A percentile compares a stretch with the other conserved stretches of the same genome.
Evolutionary conservation across 805 yeast species (phyloP).

Genomic region (Vanderwaltozyma tropicalis): DNA sequence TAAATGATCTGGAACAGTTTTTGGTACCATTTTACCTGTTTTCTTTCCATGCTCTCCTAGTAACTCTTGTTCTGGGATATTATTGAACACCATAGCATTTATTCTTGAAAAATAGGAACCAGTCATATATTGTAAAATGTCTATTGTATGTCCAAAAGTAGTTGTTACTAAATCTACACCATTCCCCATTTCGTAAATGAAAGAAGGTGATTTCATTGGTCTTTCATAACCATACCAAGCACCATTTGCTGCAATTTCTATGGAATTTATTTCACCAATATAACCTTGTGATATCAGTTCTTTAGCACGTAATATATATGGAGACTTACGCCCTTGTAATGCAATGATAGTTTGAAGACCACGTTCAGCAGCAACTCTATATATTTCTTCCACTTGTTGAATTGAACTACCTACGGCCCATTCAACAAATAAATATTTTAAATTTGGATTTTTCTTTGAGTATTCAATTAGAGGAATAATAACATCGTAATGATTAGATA

Average conservation of each 20-base stretch:
- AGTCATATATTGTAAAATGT: constrained; percentile 23
- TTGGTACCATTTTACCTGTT: constrained; percentile 14
- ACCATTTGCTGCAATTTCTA: constrained; percentile 25
- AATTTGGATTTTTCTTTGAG: constrained; percentile 14
- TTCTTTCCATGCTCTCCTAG: constrained; percentile 18
- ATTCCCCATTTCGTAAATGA: constrained; percentile 20
- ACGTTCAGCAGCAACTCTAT: constrained; percentile 16
- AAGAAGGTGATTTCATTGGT: constrained; percentile 17
- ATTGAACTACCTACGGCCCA: constrained; percentile 22
- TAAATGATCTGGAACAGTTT: constrained; percentile 25
- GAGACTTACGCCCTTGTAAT: constrained; percentile 26
- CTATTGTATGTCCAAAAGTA: constrained; percentile 26
- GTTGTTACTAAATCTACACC: constrained; percentile 22
- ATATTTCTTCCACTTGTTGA: constrained; percentile 20
- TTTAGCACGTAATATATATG: constrained; percentile 24
- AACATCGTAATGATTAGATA: constrained; percentile 12
- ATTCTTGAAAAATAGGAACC: constrained; percentile 22
- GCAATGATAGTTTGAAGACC: constrained; percentile 23
- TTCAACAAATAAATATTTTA: constrained; percentile 22
- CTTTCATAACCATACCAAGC: constrained; percentile 28
- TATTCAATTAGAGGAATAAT: constrained; percentile 15
- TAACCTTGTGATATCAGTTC: constrained; percentile 22
- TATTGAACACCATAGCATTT: constrained; percentile 23
- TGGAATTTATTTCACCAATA: constrained; percentile 24
- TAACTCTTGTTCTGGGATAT: constrained; percentile 21